phyloP scores from a whole-genome alignment of 805 yeast species.

The Nakazawaea peltata region DNA sequence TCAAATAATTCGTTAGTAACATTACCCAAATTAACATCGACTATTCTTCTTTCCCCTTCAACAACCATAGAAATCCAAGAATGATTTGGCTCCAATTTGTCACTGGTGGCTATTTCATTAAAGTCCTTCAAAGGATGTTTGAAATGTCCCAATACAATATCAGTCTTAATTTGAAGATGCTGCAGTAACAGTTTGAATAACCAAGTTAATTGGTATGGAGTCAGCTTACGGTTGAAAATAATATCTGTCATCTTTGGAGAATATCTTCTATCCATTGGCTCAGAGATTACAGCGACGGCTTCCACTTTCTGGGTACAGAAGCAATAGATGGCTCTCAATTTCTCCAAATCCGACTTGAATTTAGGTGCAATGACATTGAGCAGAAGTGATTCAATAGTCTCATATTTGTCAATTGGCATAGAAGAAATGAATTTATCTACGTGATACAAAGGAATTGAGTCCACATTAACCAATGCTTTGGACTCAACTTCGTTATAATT shows the following conservation, averaged over 20 bases:
- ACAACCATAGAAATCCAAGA: constrained; percentile 80
- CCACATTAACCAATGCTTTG: constrained; percentile 12
- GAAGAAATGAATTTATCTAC: constrained; percentile 35
- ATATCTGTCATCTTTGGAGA: constrained; percentile 22
- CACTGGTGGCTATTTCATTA: constrained; percentile 21
- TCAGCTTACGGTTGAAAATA: constrained; percentile 18
- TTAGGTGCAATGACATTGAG: constrained; percentile 42
- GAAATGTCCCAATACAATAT: constrained; percentile 74
- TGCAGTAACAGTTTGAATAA: constrained; percentile 67
- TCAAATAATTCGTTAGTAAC: constrained; percentile 18
- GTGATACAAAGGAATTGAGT: constrained; percentile 22
- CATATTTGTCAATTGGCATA: constrained; percentile 27
- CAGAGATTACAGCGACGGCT: constrained; percentile 26
- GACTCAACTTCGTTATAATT: constrained; percentile 39
- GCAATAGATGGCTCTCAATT: constrained; percentile 55
- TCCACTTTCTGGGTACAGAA: constrained; percentile 51
- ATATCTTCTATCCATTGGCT: constrained; percentile 22
- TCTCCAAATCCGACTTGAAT: constrained; percentile 47
- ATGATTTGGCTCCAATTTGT: constrained; percentile 62
- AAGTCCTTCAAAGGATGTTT: constrained; percentile 58
- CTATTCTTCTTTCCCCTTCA: constrained; percentile 69
- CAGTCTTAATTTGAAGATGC: constrained; percentile 63
- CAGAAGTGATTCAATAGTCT: constrained; percentile 49
- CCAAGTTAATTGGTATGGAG: constrained; percentile 62
- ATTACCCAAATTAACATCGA: constrained; percentile 68